Percentiles rank a stretch among this genome's conserved stretches.
phyloP scores from a whole-genome alignment of 176 grass and related monocot genomes.

The Eremochloa ophiuroides region DNA sequence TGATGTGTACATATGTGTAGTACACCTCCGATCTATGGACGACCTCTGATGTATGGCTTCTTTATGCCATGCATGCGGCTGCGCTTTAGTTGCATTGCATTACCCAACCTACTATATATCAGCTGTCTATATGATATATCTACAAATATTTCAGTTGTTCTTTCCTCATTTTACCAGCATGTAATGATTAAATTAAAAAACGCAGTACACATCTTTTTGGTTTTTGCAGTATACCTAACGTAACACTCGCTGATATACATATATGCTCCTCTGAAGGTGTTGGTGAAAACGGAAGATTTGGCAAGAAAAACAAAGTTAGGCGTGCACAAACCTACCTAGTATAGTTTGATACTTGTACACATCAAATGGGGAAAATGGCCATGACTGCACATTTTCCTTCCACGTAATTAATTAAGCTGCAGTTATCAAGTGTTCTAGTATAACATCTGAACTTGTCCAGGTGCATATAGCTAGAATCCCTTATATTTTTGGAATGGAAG shows the following conservation, averaged over 20 bases:
- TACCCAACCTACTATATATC: not conserved
- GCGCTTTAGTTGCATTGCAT: not conserved
- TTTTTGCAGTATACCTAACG: too few species aligned
- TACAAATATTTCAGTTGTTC: not conserved
- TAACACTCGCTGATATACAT: not conserved
- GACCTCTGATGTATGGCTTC: not conserved
- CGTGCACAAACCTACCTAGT: not conserved
- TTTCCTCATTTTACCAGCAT: not conserved
- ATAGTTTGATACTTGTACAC: conserved; percentile 7
- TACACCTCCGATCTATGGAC: not conserved
- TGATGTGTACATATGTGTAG: too few species aligned
- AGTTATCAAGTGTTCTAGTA: not conserved
- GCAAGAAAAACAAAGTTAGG: not conserved
- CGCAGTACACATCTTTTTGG: too few species aligned
- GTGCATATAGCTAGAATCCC: not conserved
- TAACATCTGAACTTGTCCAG: not conserved
- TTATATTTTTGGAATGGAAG: not conserved
- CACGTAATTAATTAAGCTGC: not conserved
- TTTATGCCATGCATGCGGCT: conserved; percentile 19
- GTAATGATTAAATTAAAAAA: not conserved
- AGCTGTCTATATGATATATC: not conserved
- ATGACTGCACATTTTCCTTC: not conserved
- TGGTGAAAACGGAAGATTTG: not conserved
- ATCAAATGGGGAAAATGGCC: not conserved
- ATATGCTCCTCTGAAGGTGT: not conserved